Conservation (phyloP, 192 early-diverging fungal species). For the Coemansia sp. region DNA sequence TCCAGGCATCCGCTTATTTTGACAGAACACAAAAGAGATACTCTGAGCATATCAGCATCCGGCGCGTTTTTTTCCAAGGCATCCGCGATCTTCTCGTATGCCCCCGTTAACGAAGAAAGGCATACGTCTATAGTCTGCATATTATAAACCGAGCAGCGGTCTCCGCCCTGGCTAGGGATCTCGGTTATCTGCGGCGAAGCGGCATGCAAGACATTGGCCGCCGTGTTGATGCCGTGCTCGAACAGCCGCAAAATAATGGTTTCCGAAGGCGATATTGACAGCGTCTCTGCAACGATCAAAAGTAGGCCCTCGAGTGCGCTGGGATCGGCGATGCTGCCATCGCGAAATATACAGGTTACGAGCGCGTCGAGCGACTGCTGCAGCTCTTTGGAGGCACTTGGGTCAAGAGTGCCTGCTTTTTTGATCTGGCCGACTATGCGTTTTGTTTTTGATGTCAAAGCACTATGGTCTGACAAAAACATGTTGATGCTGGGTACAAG, state of each 20-base stretch:
- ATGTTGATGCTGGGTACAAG: not conserved
- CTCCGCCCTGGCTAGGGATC: constrained; percentile 23
- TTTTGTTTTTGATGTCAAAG: constrained; percentile 2
- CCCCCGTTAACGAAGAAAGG: constrained; percentile 11
- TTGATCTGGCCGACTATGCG: constrained; percentile 13
- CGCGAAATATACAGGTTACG: not conserved
- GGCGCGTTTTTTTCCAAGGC: constrained; percentile 6
- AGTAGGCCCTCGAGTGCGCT: constrained; percentile 10
- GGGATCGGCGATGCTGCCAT: not conserved
- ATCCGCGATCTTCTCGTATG: constrained; percentile 15
- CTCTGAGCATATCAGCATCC: not conserved
- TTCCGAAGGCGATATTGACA: not conserved
- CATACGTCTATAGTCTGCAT: constrained; percentile 28
- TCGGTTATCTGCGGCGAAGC: constrained; percentile 21
- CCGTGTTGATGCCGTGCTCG: constrained; percentile 18
- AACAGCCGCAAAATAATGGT: constrained; percentile 4
- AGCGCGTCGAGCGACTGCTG: constrained; percentile 11
- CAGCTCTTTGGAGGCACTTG: constrained; percentile 11
- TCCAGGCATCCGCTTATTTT: constrained; percentile 9
- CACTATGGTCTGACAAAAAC: constrained; percentile 2
- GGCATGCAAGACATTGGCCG: constrained; percentile 8
- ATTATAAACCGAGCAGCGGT: constrained; percentile 9
- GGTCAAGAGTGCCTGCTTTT: not conserved
- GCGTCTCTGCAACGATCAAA: constrained; percentile 14
- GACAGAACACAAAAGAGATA: constrained; percentile 8